Base-by-base conservation (phyloP, 2,329 filamentous ascomycete species). In the Colletotrichum tropicale region DNA sequence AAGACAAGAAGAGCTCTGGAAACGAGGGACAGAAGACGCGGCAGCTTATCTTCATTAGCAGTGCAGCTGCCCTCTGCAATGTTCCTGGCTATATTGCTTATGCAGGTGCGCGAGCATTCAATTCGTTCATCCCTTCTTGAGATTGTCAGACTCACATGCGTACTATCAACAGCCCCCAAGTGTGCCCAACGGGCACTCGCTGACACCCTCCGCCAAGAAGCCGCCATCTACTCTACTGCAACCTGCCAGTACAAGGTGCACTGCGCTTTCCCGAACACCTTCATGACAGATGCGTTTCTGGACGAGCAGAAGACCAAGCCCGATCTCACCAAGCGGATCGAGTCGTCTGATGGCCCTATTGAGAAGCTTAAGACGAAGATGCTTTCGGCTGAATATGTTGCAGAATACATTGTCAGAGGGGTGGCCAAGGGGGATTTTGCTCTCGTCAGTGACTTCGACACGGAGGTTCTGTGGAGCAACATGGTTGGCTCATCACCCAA, bases 291-390 rank as follows among this genome's bases (percentile, higher is more conserved):
- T 13, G 77, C 76, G 2, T 81, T 82, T 24, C 62, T 80, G 5
- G 65, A 78, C 36, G 81, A 82, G 74, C 81, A 82, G 73, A 77
- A 80, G 34, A 78, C 78, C 21, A 81, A 82, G 76, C 78, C 80
- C 6, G 66, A 65, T 8, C 67, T 82, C 9, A 81, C 81, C 1
- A 82, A 81, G 74, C 79, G 78, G 5, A 79, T 82, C 7, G 77
- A 82, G 74, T 81, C 80, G 1, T 74, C 78, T 6, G 71, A 76
- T 12, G 70, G 60, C 5, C 48, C 74, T 5, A 55, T 78, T 32
- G 75, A 76, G 21, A 73, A 78, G 36, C 77, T 81, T 1, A 62
- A 78, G 65, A 74, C 73, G 8, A 61, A 64, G 2, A 80, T 77
- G 32, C 81, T 81, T 2, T 80, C 77, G 7, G 76, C 78, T 4